Evolutionary conservation across 192 early-diverging fungal genomes (phyloP), one percentile per base, ranked within the genome.

Genomic region (Coemansia asiatica): DNA sequence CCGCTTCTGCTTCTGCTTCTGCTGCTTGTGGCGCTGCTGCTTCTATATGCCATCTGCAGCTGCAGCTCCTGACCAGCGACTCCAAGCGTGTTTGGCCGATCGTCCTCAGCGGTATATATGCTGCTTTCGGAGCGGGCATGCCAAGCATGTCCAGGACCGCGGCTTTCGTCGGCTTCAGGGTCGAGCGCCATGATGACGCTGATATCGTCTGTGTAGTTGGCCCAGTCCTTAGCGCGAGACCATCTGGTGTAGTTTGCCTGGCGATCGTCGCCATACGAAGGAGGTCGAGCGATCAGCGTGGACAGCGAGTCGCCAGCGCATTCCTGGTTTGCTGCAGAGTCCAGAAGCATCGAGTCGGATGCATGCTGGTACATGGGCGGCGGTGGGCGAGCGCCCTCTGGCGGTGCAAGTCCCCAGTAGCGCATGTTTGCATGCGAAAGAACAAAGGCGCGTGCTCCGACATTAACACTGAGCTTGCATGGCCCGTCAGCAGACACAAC

Each of bases 341-440:
- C 66, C 22, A 92, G 71, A 33, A 92, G 71, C 40, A 90, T 71
- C 6, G 90, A 85, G 15, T 81, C 91, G 19, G 82, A 60, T 61
- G 87, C 86, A 40, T 83, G 78, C 13, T 89, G 90, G 73, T 82
- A 82, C 61, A 71, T 54, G 3, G 80, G 80, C 35, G 80, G 80
- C 29, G 80, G 80, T n/a, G 64, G 68, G 15, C 75, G 67, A 16
- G 49, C 25, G 27, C 80, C 80, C 28, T 82, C 80, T 2, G 75
- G 61, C 16, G 80, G 68, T 3, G 71, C 80, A 9, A 82, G 67
- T 0, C 67, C 71, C 80, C 80, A 82, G 56, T 74, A 69, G 38
- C 69, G 70, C 71, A 82, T 77, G 44, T 82, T 82, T 36, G 63
- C 80, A 18, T 82, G 68, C 10, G 75, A 54, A 36, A 82, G 62